A percentile compares a stretch with the other conserved stretches of the same genome.
Evolutionary conservation across 1,139 yeast species (phyloP).

Genomic region (Taphrina pruni): DNA sequence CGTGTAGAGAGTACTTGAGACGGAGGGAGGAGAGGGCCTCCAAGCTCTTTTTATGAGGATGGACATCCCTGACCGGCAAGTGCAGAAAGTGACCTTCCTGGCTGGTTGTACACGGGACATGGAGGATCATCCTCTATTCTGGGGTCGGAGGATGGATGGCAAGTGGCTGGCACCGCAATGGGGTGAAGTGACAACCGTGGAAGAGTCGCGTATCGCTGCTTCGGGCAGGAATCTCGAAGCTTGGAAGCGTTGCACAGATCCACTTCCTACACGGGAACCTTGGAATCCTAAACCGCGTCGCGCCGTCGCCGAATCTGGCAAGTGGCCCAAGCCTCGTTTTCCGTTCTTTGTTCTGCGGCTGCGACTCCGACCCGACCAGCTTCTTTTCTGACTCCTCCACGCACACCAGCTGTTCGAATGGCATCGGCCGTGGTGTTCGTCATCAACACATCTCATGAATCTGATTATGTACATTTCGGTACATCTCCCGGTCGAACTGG

Average conservation of each 20-base stretch:
- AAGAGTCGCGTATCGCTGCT: neutral
- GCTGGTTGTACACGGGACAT: neutral
- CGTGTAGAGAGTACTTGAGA: too few species aligned
- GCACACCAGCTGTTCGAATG: too few species aligned
- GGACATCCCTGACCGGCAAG: neutral
- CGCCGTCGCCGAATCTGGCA: neutral
- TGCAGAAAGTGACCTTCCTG: neutral
- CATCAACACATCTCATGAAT: too few species aligned
- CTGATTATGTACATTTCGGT: too few species aligned
- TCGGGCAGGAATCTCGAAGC: slow-evolving; percentile 1
- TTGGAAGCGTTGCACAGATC: neutral
- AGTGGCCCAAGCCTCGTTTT: neutral
- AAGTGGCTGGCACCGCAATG: slow-evolving; percentile 10
- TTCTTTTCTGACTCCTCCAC: neutral
- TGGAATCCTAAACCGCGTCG: neutral
- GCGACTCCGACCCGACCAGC: neutral
- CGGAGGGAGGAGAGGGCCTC: neutral
- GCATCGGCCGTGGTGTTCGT: too few species aligned
- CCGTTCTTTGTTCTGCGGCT: neutral
- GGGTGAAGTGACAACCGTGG: neutral
- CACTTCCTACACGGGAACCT: neutral
- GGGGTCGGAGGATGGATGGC: neutral
- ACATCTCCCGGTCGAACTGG: too few species aligned
- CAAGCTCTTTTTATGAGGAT: neutral
- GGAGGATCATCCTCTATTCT: neutral